phyloP scores from a whole-genome alignment of 2,329 filamentous ascomycete species.

The Nemania sp. region DNA sequence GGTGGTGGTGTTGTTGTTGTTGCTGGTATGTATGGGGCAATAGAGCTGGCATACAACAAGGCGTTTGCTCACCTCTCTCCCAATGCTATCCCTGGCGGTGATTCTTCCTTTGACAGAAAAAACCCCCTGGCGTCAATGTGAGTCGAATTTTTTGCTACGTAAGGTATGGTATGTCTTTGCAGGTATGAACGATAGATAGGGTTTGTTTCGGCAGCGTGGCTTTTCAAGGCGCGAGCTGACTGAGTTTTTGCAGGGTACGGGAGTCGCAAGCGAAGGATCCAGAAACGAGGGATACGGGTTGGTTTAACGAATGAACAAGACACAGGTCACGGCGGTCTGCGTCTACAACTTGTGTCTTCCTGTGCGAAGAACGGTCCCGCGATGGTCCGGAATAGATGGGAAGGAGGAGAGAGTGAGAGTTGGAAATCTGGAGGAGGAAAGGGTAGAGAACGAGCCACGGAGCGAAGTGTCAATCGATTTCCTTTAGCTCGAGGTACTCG shows the following conservation, averaged over 20 bases:
- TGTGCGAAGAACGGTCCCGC: slow-evolving; percentile 21
- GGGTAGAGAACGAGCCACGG: slow-evolving; percentile 30
- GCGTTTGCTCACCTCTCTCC: slow-evolving; percentile 17
- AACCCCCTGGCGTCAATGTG: neutral
- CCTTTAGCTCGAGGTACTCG: slow-evolving; percentile 26
- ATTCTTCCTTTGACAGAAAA: too few species aligned
- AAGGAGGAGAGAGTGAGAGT: slow-evolving; percentile 19
- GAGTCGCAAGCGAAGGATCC: slow-evolving; percentile 12
- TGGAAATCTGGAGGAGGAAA: slow-evolving; percentile 27
- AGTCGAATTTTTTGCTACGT: neutral
- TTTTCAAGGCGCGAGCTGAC: neutral
- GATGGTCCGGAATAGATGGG: slow-evolving; percentile 26
- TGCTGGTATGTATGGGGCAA: too few species aligned
- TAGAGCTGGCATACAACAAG: neutral
- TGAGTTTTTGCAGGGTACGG: neutral
- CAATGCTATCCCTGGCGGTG: neutral
- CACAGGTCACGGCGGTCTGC: slow-evolving; percentile 27
- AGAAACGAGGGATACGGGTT: slow-evolving; percentile 24
- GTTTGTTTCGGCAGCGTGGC: slow-evolving; percentile 12
- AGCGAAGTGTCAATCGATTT: slow-evolving; percentile 39
- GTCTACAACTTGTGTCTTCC: slow-evolving; percentile 26
- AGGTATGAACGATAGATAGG: slow-evolving; percentile 17
- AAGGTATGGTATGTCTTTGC: slow-evolving; percentile 4
- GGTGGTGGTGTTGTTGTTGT: too few species aligned
- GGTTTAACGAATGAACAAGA: slow-evolving; percentile 35